Evolutionary conservation across 805 yeast genomes (phyloP).

Genomic region (Starmerella potacharoeniae): DNA sequence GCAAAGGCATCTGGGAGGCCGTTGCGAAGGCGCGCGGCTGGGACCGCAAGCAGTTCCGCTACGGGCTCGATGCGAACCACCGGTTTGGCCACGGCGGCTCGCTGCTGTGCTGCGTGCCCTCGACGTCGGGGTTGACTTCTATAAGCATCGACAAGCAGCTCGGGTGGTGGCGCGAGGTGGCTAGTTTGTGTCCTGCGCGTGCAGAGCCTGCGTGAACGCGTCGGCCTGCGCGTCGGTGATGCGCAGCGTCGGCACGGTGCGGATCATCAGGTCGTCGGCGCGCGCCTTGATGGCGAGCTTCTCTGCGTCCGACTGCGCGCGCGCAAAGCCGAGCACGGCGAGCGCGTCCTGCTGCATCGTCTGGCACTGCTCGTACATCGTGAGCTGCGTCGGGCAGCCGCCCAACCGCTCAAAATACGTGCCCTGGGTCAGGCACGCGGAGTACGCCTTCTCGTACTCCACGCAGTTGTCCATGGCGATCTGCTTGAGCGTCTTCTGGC

Average conservation of each 20-base stretch:
- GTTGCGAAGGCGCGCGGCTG: slow-evolving; percentile 34
- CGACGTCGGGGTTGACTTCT: slow-evolving; percentile 59
- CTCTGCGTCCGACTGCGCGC: slow-evolving; percentile 15
- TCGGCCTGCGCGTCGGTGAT: slow-evolving; percentile 20
- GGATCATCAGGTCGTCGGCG: slow-evolving; percentile 27
- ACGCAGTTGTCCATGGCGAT: slow-evolving; percentile 28
- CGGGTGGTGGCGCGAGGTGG: slow-evolving; percentile 38
- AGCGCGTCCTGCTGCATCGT: slow-evolving; percentile 25
- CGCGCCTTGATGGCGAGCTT: slow-evolving; percentile 17
- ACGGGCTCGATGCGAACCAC: slow-evolving; percentile 39
- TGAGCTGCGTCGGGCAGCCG: slow-evolving; percentile 22
- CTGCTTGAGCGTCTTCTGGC: slow-evolving; percentile 20
- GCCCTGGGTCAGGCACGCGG: slow-evolving; percentile 24
- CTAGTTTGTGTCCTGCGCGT: neutral
- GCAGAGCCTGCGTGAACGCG: slow-evolving; percentile 15
- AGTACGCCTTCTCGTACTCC: slow-evolving; percentile 24
- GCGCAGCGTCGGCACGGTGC: slow-evolving; percentile 19
- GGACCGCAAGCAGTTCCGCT: slow-evolving; percentile 33
- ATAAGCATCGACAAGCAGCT: slow-evolving; percentile 39
- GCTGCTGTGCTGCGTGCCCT: slow-evolving; percentile 51
- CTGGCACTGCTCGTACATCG: slow-evolving; percentile 24
- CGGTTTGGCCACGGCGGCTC: slow-evolving; percentile 23
- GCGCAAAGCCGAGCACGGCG: slow-evolving; percentile 21
- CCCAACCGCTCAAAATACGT: slow-evolving; percentile 20
- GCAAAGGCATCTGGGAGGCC: slow-evolving; percentile 66